phyloP scores from a whole-genome alignment of 23 red algal genomes.

The Agarophyton chilense region DNA sequence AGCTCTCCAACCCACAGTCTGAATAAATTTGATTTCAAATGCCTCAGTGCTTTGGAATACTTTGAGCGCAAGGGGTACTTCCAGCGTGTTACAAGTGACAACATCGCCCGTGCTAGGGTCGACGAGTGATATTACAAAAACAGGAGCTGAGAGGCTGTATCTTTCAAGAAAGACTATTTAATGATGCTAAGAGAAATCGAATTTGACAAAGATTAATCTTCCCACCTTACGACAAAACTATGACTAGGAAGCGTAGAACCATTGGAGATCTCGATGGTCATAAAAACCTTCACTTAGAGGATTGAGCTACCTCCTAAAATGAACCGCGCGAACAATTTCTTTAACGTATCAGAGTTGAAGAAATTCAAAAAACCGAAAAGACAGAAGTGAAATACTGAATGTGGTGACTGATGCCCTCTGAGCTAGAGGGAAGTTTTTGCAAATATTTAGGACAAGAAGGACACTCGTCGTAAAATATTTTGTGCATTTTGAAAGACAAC shows the following conservation, averaged over 20 bases:
- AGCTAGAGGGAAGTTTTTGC: no score
- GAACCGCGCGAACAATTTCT: constrained; percentile 4
- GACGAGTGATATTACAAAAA: background rate
- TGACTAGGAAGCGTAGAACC: no score
- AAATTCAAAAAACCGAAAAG: background rate
- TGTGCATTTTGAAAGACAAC: no score
- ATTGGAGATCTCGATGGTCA: no score
- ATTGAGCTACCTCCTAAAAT: no score
- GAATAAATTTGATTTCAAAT: background rate
- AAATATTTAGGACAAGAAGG: no score
- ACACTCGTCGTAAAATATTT: no score
- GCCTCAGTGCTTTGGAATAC: background rate
- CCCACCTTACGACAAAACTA: no score
- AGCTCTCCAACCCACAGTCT: background rate
- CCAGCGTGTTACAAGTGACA: background rate
- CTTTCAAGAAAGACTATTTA: background rate
- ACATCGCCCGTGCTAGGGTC: constrained; percentile 1
- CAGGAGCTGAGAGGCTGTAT: background rate
- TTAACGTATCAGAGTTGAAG: constrained; percentile 7
- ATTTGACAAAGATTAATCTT: no score
- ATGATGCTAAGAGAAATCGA: no score
- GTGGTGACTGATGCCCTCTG: no score
- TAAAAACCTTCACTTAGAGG: background rate
- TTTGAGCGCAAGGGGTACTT: background rate
- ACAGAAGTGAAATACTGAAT: no score